A percentile compares a stretch with the other conserved stretches of the same genome.
These are phyloP conservation scores for Monascus ruber DNA, from an alignment of 2,329 filamentous ascomycete genomes.

Conservation along the genomic window DNA sequence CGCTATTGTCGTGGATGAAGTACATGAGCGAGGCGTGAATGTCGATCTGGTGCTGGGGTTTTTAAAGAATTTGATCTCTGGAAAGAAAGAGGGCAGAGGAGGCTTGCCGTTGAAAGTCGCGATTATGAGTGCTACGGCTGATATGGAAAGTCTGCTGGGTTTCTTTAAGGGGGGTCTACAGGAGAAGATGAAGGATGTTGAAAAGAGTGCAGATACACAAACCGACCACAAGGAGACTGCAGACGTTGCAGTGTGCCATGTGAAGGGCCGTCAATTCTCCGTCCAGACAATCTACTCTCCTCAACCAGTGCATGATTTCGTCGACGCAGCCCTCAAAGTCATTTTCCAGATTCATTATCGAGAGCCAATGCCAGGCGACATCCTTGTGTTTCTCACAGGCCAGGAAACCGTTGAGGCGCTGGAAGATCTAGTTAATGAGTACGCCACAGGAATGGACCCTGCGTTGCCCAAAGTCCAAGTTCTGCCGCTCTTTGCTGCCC, in stretches of 20 bases:
- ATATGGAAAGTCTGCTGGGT: constrained; percentile 62
- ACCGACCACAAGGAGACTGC: constrained; percentile 5
- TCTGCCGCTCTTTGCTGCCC: constrained; percentile 77
- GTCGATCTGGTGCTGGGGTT: constrained; percentile 88
- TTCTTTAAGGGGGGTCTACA: constrained; percentile 52
- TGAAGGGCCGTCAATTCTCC: constrained; percentile 78
- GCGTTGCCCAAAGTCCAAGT: constrained; percentile 59
- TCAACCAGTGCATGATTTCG: constrained; percentile 65
- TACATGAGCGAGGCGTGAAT: constrained; percentile 90
- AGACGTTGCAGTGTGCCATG: constrained; percentile 48
- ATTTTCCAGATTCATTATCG: constrained; percentile 80
- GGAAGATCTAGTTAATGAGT: constrained; percentile 70
- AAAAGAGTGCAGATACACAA: constrained; percentile 4
- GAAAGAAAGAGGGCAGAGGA: constrained; percentile 49
- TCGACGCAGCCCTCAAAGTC: constrained; percentile 67
- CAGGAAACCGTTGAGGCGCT: constrained; percentile 84
- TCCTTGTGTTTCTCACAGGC: constrained; percentile 82
- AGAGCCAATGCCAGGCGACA: constrained; percentile 85
- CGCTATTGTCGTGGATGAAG: constrained; percentile 85
- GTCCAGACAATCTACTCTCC: constrained; percentile 68
- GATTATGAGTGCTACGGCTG: constrained; percentile 94
- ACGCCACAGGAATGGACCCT: constrained; percentile 58
- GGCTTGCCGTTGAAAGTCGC: constrained; percentile 74
- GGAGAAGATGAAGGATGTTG: background rate
- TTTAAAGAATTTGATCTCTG: constrained; percentile 60